Evolutionary conservation across 1,284 basidiomycete species (phyloP).

Genomic region (Irpex sp.): DNA sequence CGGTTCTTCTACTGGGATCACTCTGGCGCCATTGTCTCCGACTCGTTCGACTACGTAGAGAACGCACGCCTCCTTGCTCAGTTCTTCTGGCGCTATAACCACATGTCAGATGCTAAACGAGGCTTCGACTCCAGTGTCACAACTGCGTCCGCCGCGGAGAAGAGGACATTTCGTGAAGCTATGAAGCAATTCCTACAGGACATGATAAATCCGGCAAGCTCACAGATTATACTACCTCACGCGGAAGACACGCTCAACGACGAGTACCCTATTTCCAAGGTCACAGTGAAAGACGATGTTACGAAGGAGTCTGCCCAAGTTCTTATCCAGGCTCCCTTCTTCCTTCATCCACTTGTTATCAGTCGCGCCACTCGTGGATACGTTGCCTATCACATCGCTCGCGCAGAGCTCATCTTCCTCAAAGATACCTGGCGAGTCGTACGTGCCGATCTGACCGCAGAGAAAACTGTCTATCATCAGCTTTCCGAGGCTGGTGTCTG

Average conservation of each 20-base stretch:
- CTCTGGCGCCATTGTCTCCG: slow-evolving; percentile 14
- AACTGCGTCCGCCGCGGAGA: not conserved
- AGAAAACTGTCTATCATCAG: not conserved
- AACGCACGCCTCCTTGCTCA: slow-evolving; percentile 8
- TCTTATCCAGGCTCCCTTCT: slow-evolving; percentile 1
- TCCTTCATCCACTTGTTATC: not conserved
- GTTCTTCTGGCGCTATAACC: slow-evolving; percentile 15
- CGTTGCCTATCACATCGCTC: slow-evolving; percentile 1
- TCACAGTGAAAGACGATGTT: not conserved
- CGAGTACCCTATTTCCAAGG: not conserved
- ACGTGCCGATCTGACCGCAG: not conserved
- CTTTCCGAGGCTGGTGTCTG: not conserved
- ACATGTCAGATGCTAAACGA: not conserved
- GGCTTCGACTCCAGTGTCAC: not conserved
- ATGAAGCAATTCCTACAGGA: not conserved
- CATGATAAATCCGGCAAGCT: not conserved
- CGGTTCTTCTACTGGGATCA: slow-evolving; percentile 18
- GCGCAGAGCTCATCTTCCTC: not conserved
- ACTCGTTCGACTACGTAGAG: slow-evolving; percentile 12
- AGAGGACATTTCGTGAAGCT: not conserved
- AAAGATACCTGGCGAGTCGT: slow-evolving; percentile 6
- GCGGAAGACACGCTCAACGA: slow-evolving; percentile 1
- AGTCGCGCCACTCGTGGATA: slow-evolving; percentile 5
- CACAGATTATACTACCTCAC: not conserved
- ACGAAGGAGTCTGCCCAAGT: not conserved